Evolutionary conservation across 345 rosid genomes (phyloP), one percentile per base, ranked within the genome.

Genomic region (Kernera saxatilis): DNA sequence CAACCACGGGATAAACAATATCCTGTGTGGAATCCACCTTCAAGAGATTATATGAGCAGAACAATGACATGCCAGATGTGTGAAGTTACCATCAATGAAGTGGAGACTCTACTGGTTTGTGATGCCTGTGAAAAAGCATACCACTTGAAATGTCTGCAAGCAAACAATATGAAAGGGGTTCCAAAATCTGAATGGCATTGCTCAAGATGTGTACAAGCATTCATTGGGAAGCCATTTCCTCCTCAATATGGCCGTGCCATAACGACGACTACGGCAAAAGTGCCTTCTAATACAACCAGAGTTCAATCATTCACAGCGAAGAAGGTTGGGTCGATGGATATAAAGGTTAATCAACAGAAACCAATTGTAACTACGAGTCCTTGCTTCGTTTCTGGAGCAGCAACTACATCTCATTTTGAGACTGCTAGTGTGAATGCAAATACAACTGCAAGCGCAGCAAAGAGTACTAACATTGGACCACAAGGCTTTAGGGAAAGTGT

Each of bases 171-270:
- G 70, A 84, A 83, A 77, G 93, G 80, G 68, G 81, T 89, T 61
- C 92, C 95, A 35, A 87, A 86, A 74, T 85, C 83, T 63, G 99
- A 94, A 77, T 91, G 99, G 97, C 93, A 91, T 79, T 94, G 99
- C 82, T 65, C 82, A 64, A 91, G 77, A 70, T 94, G 96, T 79
- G 75, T 84, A 74, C 75, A 83, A 57, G 67, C 82, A 72, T 81
- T 83, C 77, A 85, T 77, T 48, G 93, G 99, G 30, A 94, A 91
- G 81, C 91, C 96, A 58, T 83, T 88, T 75, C 93, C 96, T 29
- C 97, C 96, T 64, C 82, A 85, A 67, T 88, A 91, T 77, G 99
- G 99, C 8, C 91, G 96, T 75, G 85, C 86, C 54, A 76, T 87
- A 76, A 82, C 83, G 54, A 45, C 70, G n/a, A 81, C 72, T 70